Conservation (phyloP, 2,329 filamentous ascomycete species). For the Tolypocladium amazonense region DNA sequence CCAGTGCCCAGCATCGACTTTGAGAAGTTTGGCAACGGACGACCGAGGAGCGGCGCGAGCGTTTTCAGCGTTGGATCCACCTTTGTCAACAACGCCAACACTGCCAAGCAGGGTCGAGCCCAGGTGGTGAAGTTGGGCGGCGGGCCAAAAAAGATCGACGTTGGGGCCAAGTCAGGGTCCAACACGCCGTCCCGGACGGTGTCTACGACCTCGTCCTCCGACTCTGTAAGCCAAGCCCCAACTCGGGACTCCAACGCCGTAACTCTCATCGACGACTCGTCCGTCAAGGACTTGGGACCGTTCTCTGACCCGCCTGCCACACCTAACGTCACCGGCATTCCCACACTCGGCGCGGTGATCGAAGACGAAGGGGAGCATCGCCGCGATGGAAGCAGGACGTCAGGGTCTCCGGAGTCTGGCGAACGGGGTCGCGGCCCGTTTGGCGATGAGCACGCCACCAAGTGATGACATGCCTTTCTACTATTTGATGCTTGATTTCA, state of each 20-base stretch:
- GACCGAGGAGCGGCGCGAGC: constrained; percentile 43
- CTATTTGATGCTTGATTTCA: constrained; percentile 1
- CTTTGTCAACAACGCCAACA: constrained; percentile 55
- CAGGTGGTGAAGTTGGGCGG: constrained; percentile 50
- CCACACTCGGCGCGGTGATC: constrained; percentile 43
- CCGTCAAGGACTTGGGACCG: constrained; percentile 41
- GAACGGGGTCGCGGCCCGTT: constrained; percentile 37
- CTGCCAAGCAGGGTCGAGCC: constrained; percentile 44
- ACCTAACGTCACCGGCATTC: constrained; percentile 23
- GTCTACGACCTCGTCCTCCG: constrained; percentile 3
- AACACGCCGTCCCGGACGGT: constrained; percentile 12
- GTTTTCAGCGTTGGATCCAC: constrained; percentile 59
- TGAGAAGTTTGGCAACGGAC: constrained; percentile 39
- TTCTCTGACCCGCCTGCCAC: constrained; percentile 44
- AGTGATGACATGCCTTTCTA: constrained; percentile 23
- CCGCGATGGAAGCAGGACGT: constrained; percentile 22
- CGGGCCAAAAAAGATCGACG: constrained; percentile 34
- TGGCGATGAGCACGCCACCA: constrained; percentile 47
- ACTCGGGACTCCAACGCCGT: constrained; percentile 31
- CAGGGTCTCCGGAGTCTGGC: constrained; percentile 12
- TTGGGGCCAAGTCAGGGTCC: constrained; percentile 26
- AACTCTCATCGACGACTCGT: constrained; percentile 40
- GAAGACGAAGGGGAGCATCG: constrained; percentile 36
- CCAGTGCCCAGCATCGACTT: constrained; percentile 65
- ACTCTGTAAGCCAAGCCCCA: constrained; percentile 10